Base-by-base conservation (phyloP, 495 filamentous ascomycete species). In the Aspergillus kassunensis region DNA sequence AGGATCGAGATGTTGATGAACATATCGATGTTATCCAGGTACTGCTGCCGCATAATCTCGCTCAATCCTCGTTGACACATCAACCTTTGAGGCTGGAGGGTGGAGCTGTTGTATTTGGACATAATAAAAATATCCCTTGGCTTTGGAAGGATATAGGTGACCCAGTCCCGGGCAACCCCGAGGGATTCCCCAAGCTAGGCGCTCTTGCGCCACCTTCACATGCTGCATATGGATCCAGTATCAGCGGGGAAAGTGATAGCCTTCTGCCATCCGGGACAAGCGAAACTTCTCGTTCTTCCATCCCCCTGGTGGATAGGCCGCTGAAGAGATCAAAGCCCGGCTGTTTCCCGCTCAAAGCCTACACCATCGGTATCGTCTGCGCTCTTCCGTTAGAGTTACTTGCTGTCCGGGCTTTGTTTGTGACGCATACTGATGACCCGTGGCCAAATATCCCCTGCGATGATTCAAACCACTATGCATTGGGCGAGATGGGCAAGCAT, bases 331-430 rank as follows among this genome's bases (percentile, higher is more conserved):
- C n/a, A n/a, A n/a, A n/a, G 27, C 27, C 11, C 27, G 11, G 11
- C 27, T 6, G 11, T 11, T 11, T 11, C 27, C 5, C 6, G 6
- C 6, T 29, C 27, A 21, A 41, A 9, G 16, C 18, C 3, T 80
- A 78, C 54, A 72, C 58, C 2, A 61, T 81, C 5, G 78, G 69
- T 12, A 76, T 74, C 63, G 68, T 81, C 13, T 77, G 72, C 49
- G 70, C 76, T 0, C 55, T 78, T 2, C 31, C 36, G 4, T 25
- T 41, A 4, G 76, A 80, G 46, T 44, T 61, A 6, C 51, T 67
- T 20, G 76, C 76, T 2, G 74, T 70, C 5, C 48, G 51, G 20
- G 58, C 54, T 1, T 58, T 73, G 42, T 63, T 80, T 11, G 64
- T 68, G 45, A 49, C 29, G 7, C 48, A 63, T 21, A 10, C 39